A percentile compares a stretch with the other conserved stretches of the same genome.
phyloP scores from a whole-genome alignment of 1,139 yeast species.

The Hyphopichia wangnamkhiaoensis region DNA sequence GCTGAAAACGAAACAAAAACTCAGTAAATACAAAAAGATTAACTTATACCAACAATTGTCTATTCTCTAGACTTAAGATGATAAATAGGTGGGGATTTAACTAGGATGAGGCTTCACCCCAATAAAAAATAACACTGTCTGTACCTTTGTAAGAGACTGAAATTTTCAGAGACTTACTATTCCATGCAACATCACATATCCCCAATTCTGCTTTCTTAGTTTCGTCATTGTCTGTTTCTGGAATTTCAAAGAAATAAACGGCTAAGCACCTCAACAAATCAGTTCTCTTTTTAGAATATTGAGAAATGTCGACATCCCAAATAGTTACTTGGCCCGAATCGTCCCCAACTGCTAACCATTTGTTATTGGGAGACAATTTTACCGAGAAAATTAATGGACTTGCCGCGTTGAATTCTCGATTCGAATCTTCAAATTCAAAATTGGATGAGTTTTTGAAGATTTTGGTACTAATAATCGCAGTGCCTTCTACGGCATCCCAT shows the following conservation, averaged over 20 bases:
- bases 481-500: conserved; percentile 61
- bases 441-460: conserved; percentile 24
- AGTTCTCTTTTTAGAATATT: conserved; percentile 11
- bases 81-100: too few relatives aligned
- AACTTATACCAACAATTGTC: too few relatives aligned
- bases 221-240: conserved; percentile 5
- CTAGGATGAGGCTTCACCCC: too few relatives aligned
- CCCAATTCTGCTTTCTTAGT: conserved; percentile 22
- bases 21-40: too few relatives aligned
- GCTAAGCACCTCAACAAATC: conserved; percentile 26
- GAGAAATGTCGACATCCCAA: conserved; percentile 44
- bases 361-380: conserved; percentile 49
- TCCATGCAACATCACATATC: conserved; percentile 48
- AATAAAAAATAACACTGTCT: conserved; percentile 38
- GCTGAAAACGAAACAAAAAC: neutral
- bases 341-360: conserved; percentile 61
- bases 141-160: conserved; percentile 45
- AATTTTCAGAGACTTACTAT: conserved; percentile 29
- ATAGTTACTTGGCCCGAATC: conserved; percentile 56
- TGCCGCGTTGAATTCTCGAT: conserved; percentile 5
- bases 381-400: conserved; percentile 46
- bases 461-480: conserved; percentile 23
- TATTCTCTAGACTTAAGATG: too few relatives aligned
- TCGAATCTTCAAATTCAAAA: conserved; percentile 16
- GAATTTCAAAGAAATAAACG: conserved; percentile 18